Evolutionary conservation across 2,329 filamentous ascomycete species (phyloP).

Genomic region (Fonsecaea erecta): DNA sequence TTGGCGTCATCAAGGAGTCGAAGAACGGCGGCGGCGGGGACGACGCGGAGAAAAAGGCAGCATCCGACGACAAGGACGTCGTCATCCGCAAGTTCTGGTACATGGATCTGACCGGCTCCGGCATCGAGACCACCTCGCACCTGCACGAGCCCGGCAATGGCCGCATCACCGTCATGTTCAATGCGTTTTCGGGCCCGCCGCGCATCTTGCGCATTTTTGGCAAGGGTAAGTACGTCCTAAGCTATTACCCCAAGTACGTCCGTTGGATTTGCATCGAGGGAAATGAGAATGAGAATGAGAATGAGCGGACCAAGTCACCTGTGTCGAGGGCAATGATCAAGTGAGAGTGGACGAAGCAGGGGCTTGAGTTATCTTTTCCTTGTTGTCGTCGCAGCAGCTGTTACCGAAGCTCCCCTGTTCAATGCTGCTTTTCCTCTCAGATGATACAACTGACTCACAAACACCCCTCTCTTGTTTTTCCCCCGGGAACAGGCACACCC

Average conservation of each 20-base stretch:
- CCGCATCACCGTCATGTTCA: constrained; percentile 75
- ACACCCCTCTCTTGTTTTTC: neutral
- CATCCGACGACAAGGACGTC: constrained; percentile 16
- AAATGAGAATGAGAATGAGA: too few relatives aligned
- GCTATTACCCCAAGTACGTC: too few relatives aligned
- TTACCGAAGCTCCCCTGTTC: too few relatives aligned
- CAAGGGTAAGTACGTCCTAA: constrained; percentile 34
- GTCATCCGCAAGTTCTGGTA: constrained; percentile 38
- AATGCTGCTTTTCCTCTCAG: too few relatives aligned
- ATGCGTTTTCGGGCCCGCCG: constrained; percentile 64
- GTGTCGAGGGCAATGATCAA: too few relatives aligned
- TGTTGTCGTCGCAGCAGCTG: too few relatives aligned
- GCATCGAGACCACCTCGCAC: constrained; percentile 76
- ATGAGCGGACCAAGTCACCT: too few relatives aligned
- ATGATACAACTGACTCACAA: neutral
- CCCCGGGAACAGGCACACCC: constrained; percentile 54
- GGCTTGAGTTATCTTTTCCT: too few relatives aligned
- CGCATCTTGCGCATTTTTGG: constrained; percentile 60
- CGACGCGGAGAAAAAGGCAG: neutral
- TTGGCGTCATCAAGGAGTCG: constrained; percentile 33
- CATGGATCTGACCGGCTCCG: constrained; percentile 64
- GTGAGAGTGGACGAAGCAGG: too few relatives aligned
- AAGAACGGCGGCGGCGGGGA: neutral
- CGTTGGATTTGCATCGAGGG: too few relatives aligned
- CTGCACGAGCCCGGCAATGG: constrained; percentile 70